Evolutionary conservation across 257 asterid genomes (phyloP), one percentile per base, ranked within the genome.

Genomic region (Verbena officinalis): DNA sequence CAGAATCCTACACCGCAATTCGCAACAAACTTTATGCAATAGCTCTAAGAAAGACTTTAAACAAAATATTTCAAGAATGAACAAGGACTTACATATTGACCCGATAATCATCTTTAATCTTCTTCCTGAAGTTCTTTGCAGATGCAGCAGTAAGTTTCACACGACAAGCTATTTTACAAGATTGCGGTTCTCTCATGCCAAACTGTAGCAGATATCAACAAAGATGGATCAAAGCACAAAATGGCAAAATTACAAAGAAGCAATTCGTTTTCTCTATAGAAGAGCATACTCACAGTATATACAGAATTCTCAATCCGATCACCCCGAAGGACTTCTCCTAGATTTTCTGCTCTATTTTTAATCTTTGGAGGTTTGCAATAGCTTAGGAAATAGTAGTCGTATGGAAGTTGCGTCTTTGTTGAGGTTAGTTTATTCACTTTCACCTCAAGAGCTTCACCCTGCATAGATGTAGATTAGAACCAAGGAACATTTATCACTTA

Each of bases 391-490:
- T 82, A 82, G 74, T 79, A 82, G 66, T 82, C 83, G 57, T 82
- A 82, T 23, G 86, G 86, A 31, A 80, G 63, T 10, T 80, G 86
- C 9, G 86, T 81, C 69, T 70, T 81, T 30, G 86, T 77, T 17
- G 88, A 82, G 54, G 85, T 60, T 57, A 82, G 80, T 39, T 82
- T 82, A 62, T 82, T 82, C 67, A 79, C 88, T 69, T 82, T 82
- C 58, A 82, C 88, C 60, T 82, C 83, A 42, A 82, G 80, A 46
- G 49, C 38, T 61, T 79, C 88, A 30, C 85, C 88, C 88, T 79
- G 74, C 15, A 58, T 7, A 70, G 11, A 70, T 23, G 17, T 5
- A n/a, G 34, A 33, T 55, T 23, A 43, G 46, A 31, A 40, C 8
- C 9, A 54, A 61, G 33, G 4, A 7, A 19, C 43, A 39, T 57